Evolutionary conservation across 495 filamentous ascomycete genomes (phyloP).

Genomic region (Neurospora pannonica): DNA sequence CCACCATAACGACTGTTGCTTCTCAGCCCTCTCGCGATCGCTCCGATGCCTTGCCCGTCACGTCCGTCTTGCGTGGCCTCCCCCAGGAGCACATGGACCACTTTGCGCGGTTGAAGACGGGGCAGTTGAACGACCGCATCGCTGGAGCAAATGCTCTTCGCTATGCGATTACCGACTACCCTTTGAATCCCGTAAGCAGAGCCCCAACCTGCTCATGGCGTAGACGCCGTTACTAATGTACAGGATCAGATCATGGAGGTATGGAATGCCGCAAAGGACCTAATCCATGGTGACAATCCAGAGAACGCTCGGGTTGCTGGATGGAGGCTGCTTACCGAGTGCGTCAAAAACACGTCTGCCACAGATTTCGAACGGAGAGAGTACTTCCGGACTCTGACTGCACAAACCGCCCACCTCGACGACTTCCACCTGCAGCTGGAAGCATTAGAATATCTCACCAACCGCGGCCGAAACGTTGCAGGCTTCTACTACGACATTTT

Average conservation of each 20-base stretch:
- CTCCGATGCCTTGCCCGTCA: conserved; percentile 14
- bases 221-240: conserved; percentile 1
- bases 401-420: conserved; percentile 34
- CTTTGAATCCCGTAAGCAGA: conserved; percentile 39
- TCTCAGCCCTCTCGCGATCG: conserved; percentile 22
- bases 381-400: conserved; percentile 52
- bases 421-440: conserved; percentile 56
- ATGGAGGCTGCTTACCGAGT: conserved; percentile 56
- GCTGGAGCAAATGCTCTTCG: conserved; percentile 47
- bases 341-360: conserved; percentile 48
- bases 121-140: conserved; percentile 40
- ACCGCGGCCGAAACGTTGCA: conserved; percentile 50
- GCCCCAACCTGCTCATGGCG: neutral
- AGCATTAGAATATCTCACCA: conserved; percentile 52
- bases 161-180: conserved; percentile 45
- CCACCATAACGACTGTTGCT: conserved; percentile 11
- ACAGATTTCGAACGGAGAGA: conserved; percentile 55
- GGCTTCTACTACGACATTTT: conserved; percentile 56
- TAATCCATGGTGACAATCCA: conserved; percentile 48
- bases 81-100: conserved; percentile 33
- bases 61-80: conserved; percentile 21
- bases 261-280: conserved; percentile 56
- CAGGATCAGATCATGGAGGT: conserved; percentile 36
- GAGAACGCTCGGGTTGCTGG: conserved; percentile 44
- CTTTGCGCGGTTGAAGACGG: conserved; percentile 36